Evolutionary conservation across 495 filamentous ascomycete genomes (phyloP).

Genomic region (Podospora bellae-mahoneyi): DNA sequence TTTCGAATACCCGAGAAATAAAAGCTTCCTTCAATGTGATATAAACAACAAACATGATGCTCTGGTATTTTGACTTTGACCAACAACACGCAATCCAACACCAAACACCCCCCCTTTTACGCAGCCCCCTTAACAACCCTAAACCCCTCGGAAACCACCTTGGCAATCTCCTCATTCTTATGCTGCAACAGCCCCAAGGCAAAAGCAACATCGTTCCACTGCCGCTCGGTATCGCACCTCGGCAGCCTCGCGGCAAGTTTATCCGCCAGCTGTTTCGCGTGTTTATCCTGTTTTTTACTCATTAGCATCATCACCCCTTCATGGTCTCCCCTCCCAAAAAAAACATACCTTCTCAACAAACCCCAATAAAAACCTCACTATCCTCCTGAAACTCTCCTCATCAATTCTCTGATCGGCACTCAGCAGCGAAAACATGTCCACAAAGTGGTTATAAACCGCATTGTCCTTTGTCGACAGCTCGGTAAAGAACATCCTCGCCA

Average conservation of each 20-base stretch:
- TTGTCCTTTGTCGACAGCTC: slow-evolving; percentile 97
- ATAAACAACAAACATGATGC: no score
- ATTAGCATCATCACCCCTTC: neutral
- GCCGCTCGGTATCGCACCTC: slow-evolving; percentile 84
- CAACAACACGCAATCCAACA: neutral
- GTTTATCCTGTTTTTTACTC: slow-evolving; percentile 69
- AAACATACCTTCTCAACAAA: slow-evolving; percentile 91
- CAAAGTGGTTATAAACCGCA: slow-evolving; percentile 98
- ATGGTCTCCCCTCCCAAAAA: neutral
- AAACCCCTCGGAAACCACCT: slow-evolving; percentile 78
- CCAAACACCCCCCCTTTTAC: slow-evolving; percentile 5
- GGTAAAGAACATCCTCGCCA: slow-evolving; percentile 97
- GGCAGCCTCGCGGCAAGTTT: slow-evolving; percentile 86
- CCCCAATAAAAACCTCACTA: slow-evolving; percentile 86
- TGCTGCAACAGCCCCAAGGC: slow-evolving; percentile 84
- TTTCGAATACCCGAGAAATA: no score
- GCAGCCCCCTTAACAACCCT: slow-evolving; percentile 60
- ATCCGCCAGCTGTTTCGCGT: slow-evolving; percentile 90
- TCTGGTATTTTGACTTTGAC: no score
- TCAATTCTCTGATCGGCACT: slow-evolving; percentile 77
- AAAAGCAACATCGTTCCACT: slow-evolving; percentile 97
- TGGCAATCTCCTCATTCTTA: slow-evolving; percentile 96
- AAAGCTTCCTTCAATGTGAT: no score
- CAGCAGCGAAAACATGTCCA: slow-evolving; percentile 96
- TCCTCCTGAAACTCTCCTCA: slow-evolving; percentile 76